Percentiles rank a stretch among this genome's conserved stretches.
Conservation (phyloP, 805 yeast genomes). For the Metahyphopichia silvanorum region DNA sequence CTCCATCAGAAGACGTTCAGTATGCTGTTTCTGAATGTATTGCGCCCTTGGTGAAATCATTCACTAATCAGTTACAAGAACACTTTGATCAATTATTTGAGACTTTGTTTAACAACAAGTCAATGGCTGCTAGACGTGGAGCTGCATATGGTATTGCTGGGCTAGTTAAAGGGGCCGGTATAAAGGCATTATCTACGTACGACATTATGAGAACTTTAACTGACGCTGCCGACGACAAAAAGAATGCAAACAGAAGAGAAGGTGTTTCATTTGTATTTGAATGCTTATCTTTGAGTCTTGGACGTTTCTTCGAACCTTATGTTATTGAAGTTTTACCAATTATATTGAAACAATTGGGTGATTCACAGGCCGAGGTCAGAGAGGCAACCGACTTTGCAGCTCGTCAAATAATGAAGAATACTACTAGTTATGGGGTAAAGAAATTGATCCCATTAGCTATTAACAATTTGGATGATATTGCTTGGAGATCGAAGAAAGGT, state of each 20-base stretch:
- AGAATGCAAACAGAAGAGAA: slow-evolving; percentile 69
- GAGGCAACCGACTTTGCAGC: slow-evolving; percentile 87
- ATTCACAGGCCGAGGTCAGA: slow-evolving; percentile 78
- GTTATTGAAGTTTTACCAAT: slow-evolving; percentile 85
- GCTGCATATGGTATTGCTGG: slow-evolving; percentile 98
- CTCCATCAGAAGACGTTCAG: slow-evolving; percentile 90
- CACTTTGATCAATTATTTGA: slow-evolving; percentile 59
- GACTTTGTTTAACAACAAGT: slow-evolving; percentile 52
- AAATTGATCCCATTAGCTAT: slow-evolving; percentile 89
- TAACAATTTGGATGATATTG: slow-evolving; percentile 76
- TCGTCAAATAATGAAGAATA: slow-evolving; percentile 79
- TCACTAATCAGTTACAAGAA: slow-evolving; percentile 46
- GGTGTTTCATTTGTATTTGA: slow-evolving; percentile 87
- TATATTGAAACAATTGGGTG: slow-evolving; percentile 80
- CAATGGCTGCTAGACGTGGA: slow-evolving; percentile 68
- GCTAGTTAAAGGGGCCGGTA: slow-evolving; percentile 84
- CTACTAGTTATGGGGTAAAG: slow-evolving; percentile 90
- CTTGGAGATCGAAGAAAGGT: slow-evolving; percentile 97
- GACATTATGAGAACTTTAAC: slow-evolving; percentile 73
- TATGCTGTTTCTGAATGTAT: slow-evolving; percentile 82
- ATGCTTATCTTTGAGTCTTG: slow-evolving; percentile 74
- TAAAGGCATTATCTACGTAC: slow-evolving; percentile 67
- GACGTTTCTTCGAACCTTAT: slow-evolving; percentile 86
- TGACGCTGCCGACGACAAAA: slow-evolving; percentile 87
- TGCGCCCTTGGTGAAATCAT: slow-evolving; percentile 71